Evolutionary conservation across 768 basidiomycete genomes (phyloP).

Genomic region (Lentinula boryana): DNA sequence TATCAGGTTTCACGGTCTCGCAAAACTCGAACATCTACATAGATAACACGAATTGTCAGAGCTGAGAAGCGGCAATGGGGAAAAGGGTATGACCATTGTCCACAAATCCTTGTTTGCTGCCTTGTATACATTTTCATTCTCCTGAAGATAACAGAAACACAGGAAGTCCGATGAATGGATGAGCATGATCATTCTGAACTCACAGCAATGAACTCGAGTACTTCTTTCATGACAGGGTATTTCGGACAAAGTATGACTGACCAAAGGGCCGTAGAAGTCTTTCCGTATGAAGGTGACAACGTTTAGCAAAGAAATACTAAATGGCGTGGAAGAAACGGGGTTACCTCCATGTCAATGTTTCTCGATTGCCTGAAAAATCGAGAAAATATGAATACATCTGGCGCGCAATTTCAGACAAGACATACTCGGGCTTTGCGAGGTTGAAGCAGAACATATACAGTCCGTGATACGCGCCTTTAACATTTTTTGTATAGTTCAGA

Average conservation of each 20-base stretch:
- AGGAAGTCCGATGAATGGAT: not conserved
- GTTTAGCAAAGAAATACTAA: not conserved
- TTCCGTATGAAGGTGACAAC: not conserved
- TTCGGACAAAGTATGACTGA: slow-evolving; percentile 64
- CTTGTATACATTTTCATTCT: slow-evolving; percentile 56
- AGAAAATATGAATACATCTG: not conserved
- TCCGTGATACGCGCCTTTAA: slow-evolving; percentile 48
- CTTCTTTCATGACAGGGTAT: slow-evolving; percentile 59
- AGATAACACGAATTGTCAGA: not conserved
- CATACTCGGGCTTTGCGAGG: slow-evolving; percentile 69
- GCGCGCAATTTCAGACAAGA: slow-evolving; percentile 10
- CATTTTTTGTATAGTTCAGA: slow-evolving; percentile 40
- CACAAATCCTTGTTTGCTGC: slow-evolving; percentile 82
- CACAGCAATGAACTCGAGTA: slow-evolving; percentile 64
- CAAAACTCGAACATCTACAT: slow-evolving; percentile 76
- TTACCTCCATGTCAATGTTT: slow-evolving; percentile 79
- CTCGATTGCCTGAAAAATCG: slow-evolving; percentile 46
- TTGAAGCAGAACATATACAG: slow-evolving; percentile 69
- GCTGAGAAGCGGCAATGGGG: not conserved
- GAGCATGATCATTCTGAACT: slow-evolving; percentile 11
- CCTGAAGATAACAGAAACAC: slow-evolving; percentile 23
- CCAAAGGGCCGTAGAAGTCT: slow-evolving; percentile 75
- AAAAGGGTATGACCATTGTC: slow-evolving; percentile 57
- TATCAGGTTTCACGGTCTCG: slow-evolving; percentile 47
- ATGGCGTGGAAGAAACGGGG: slow-evolving; percentile 9